These are phyloP conservation scores for Geranomyces michiganensis DNA, from an alignment of 192 early-diverging fungal genomes.

Conservation along the genomic window DNA sequence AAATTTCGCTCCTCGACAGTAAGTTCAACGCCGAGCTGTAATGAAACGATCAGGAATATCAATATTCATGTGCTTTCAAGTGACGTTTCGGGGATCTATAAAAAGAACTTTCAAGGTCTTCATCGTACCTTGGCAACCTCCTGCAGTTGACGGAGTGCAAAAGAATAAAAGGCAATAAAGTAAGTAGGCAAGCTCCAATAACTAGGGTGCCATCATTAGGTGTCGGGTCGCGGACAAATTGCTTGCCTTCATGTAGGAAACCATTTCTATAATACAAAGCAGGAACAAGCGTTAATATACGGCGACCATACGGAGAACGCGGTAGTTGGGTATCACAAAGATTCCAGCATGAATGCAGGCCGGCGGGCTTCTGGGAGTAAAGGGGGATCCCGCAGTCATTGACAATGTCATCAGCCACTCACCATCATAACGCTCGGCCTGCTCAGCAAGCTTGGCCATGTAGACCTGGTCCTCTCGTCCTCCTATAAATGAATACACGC, in stretches of 20 bases:
- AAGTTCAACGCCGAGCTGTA: constrained; percentile 87
- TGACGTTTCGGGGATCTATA: background rate
- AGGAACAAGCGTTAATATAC: background rate
- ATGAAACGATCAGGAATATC: constrained; percentile 42
- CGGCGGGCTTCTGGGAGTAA: too few species aligned
- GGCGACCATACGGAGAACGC: background rate
- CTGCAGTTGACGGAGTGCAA: constrained; percentile 30
- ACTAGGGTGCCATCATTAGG: background rate
- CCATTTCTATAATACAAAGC: constrained; percentile 70
- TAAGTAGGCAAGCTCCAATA: constrained; percentile 12
- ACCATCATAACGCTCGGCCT: constrained; percentile 99
- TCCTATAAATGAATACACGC: constrained; percentile 22
- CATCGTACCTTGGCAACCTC: constrained; percentile 81
- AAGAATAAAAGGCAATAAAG: too few species aligned
- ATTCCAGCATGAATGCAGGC: too few species aligned
- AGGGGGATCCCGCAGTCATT: too few species aligned
- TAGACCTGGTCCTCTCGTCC: constrained; percentile 80
- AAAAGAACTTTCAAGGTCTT: background rate
- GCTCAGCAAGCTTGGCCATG: constrained; percentile 99
- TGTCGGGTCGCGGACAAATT: background rate
- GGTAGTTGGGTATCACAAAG: too few species aligned
- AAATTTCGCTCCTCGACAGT: constrained; percentile 99
- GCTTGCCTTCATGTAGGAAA: constrained; percentile 77
- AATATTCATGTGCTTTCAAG: background rate
- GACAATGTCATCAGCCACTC: constrained; percentile 39